Evolutionary conservation across 805 yeast species (phyloP), one percentile per base, ranked within the genome.

Genomic region (Zygoascus tannicola): DNA sequence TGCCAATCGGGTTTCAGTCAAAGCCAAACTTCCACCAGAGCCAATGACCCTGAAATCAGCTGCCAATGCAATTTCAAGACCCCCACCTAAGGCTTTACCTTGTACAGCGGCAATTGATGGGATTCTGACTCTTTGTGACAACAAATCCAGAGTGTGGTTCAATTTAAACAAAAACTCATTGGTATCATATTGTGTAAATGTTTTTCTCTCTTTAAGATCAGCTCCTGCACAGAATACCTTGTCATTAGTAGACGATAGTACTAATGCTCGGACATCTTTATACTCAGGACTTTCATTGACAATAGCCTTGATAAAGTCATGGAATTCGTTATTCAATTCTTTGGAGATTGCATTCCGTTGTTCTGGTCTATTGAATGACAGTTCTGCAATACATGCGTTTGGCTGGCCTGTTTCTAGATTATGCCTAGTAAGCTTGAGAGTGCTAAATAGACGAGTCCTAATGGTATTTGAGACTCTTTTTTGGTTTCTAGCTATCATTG

Each of bases 51-150:
- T 52, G 44, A 69, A 59, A 47, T 69, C 74, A 21, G 63, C 54
- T 21, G 60, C 49, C 59, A 69, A 60, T 1, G 73, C 71, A 22
- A 69, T 45, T 45, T 69, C 74, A 23, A 67, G 63, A 2, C 73
- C 74, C 16, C 73, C 73, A 22, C 74, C 74, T 5, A 68, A 55
- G 14, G 71, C 71, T 41, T 55, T 56, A 3, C 73, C 73, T 44
- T 66, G 65, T 12, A 69, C 62, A 1, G 71, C 71, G 14, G 71
- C 58, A 35, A 69, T 64, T n/a, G 71, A 53, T 4, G 73, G 73
- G 39, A 67, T 59, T 16, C 50, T 52, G 40, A 63, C 58, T 14
- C 40, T 3, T 12, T 44, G 44, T 21, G 61, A 56, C 14, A 68
- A 38, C 10, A 54, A 54, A 5, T 53, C 47, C 53, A 66, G 55